Percentiles rank a stretch among this genome's conserved stretches.
Evolutionary conservation across 371 early-diverging fungal genomes (phyloP).

Genomic region (Encephalitozoon hellem): DNA sequence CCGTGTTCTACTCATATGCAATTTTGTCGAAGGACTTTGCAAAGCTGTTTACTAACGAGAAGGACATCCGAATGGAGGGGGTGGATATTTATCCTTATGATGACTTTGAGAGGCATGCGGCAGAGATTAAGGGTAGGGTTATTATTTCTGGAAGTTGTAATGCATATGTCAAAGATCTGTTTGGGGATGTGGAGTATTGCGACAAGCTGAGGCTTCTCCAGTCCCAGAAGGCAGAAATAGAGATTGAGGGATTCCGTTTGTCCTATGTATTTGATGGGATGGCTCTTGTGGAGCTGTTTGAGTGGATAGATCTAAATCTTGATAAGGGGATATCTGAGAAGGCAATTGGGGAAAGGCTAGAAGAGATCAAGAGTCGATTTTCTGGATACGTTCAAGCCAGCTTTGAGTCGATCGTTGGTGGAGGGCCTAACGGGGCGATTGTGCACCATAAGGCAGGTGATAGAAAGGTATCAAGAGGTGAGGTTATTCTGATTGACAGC

Average conservation of each 20-base stretch:
- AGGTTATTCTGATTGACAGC: conserved; percentile 84
- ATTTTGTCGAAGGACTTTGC: conserved; percentile 66
- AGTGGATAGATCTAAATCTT: conserved; percentile 80
- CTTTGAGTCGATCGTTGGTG: conserved; percentile 88
- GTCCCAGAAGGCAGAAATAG: conserved; percentile 70
- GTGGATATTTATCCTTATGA: conserved; percentile 40
- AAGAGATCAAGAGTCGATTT: conserved; percentile 64
- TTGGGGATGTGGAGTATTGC: conserved; percentile 9
- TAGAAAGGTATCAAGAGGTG: conserved; percentile 65
- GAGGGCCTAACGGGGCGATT: conserved; percentile 87
- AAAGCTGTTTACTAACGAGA: conserved; percentile 71
- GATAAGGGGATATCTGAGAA: conserved; percentile 65
- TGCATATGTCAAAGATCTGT: conserved; percentile 38
- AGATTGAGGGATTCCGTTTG: conserved; percentile 79
- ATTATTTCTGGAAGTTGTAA: conserved; percentile 64
- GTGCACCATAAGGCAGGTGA: conserved; percentile 88
- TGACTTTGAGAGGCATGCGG: conserved; percentile 39
- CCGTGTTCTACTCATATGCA: conserved; percentile 86
- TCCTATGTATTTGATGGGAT: conserved; percentile 84
- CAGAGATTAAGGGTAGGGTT: neutral
- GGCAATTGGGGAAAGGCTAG: conserved; percentile 71
- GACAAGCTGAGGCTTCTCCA: conserved; percentile 16
- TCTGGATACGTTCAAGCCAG: conserved; percentile 66
- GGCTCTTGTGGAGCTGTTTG: conserved; percentile 77
- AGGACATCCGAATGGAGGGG: conserved; percentile 64